Evolutionary conservation across 805 yeast genomes (phyloP).

Genomic region (Nakazawaea ishiwadae): DNA sequence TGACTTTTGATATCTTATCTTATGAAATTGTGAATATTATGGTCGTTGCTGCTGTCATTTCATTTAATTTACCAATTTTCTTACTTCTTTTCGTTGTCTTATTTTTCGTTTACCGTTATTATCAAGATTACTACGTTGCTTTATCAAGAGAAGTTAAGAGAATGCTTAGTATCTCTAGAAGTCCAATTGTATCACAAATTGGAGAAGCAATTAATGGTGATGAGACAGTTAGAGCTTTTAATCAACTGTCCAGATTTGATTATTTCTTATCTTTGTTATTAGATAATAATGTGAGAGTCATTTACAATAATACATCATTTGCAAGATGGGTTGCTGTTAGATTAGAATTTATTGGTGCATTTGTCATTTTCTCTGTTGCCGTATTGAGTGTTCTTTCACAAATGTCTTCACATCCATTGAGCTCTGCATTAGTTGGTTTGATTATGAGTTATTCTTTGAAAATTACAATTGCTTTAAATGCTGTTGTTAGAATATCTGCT

Average conservation of each 20-base stretch:
- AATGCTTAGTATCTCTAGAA: slow-evolving; percentile 58
- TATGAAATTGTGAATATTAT: slow-evolving; percentile 37
- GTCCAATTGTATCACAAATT: slow-evolving; percentile 78
- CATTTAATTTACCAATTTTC: slow-evolving; percentile 50
- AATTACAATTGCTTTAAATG: slow-evolving; percentile 47
- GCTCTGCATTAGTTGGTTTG: slow-evolving; percentile 60
- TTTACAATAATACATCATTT: slow-evolving; percentile 46
- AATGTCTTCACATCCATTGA: slow-evolving; percentile 35
- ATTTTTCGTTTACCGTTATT: slow-evolving; percentile 56
- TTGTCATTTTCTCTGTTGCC: slow-evolving; percentile 48
- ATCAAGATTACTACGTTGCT: slow-evolving; percentile 64
- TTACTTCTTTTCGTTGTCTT: slow-evolving; percentile 41
- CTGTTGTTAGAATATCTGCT: slow-evolving; percentile 56
- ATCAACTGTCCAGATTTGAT: slow-evolving; percentile 60
- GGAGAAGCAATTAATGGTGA: slow-evolving; percentile 80
- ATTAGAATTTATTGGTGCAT: slow-evolving; percentile 55
- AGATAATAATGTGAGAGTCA: slow-evolving; percentile 42
- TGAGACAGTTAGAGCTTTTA: slow-evolving; percentile 72
- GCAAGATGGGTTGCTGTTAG: slow-evolving; percentile 66
- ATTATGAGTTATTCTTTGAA: slow-evolving; percentile 60
- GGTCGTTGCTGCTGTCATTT: slow-evolving; percentile 48
- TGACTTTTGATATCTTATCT: slow-evolving; percentile 44
- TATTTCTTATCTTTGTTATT: slow-evolving; percentile 47
- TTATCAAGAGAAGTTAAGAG: slow-evolving; percentile 78
- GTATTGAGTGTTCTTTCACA: slow-evolving; percentile 37